Evolutionary conservation across 1,284 basidiomycete genomes (phyloP).

Genomic region (Cystobasidium sp.): DNA sequence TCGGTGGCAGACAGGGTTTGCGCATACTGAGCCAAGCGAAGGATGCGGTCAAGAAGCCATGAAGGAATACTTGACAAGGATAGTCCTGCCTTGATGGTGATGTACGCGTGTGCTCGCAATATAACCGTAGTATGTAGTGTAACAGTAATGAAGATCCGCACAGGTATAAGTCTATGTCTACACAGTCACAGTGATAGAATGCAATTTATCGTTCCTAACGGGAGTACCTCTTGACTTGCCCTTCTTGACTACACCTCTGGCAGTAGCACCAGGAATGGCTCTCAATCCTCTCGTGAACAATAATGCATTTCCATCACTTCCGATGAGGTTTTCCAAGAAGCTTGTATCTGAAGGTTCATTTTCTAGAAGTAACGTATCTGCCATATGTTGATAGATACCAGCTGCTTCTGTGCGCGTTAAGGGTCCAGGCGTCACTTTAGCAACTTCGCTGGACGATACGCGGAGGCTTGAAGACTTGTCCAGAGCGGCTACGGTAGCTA

Average conservation of each 20-base stretch:
- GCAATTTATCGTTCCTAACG: constrained; percentile 20
- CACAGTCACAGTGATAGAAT: constrained; percentile 22
- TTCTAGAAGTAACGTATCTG: constrained; percentile 25
- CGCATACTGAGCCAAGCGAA: constrained; percentile 20
- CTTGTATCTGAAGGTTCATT: constrained; percentile 24
- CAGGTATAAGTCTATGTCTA: neutral
- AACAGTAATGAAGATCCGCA: too few species aligned
- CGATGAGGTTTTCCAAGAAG: constrained; percentile 25
- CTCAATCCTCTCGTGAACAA: constrained; percentile 34
- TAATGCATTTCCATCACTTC: constrained; percentile 32
- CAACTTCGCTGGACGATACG: neutral
- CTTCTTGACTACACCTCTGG: constrained; percentile 40
- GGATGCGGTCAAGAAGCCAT: constrained; percentile 23
- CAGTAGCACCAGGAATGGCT: constrained; percentile 29
- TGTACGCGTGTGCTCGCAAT: neutral
- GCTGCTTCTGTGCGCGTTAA: constrained; percentile 30
- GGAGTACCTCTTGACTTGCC: constrained; percentile 21
- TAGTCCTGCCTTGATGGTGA: neutral
- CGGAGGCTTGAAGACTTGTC: neutral
- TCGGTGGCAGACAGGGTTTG: constrained; percentile 42
- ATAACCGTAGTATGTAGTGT: neutral
- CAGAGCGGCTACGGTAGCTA: constrained; percentile 1
- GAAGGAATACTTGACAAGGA: neutral
- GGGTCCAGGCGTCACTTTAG: neutral
- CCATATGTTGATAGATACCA: constrained; percentile 38